Conservation (phyloP, 78 protist species). For the Blattamonas nauphoetae region DNA sequence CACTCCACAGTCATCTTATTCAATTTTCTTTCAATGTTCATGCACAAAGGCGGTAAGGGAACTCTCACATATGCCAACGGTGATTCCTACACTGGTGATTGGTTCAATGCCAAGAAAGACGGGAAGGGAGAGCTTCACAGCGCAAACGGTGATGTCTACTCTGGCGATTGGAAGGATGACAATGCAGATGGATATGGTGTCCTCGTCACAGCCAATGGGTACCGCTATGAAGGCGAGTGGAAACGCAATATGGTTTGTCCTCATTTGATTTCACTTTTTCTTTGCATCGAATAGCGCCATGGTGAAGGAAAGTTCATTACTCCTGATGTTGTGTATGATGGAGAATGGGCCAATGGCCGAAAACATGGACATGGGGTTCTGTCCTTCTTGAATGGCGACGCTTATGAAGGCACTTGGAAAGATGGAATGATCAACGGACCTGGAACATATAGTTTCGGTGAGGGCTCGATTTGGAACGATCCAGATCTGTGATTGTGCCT, state of each 20-base stretch:
- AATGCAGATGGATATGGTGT: slow-evolving; percentile 25
- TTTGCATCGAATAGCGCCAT: not conserved
- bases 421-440: slow-evolving; percentile 1
- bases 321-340: slow-evolving; percentile 39
- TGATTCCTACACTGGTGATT: slow-evolving; percentile 39
- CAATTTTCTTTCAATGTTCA: not conserved
- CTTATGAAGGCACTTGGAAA: not conserved
- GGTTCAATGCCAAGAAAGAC: slow-evolving; percentile 38
- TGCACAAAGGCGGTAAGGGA: slow-evolving; percentile 24
- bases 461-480: not conserved
- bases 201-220: slow-evolving; percentile 34
- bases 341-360: slow-evolving; percentile 39
- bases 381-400: not conserved
- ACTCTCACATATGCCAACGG: slow-evolving; percentile 36
- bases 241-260: not conserved
- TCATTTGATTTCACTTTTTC: not conserved
- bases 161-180: slow-evolving; percentile 27
- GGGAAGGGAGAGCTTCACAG: slow-evolving; percentile 35
- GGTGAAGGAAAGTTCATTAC: slow-evolving; percentile 32
- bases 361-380: slow-evolving; percentile 15
- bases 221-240: slow-evolving; percentile 7
- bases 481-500: slow-evolving; percentile 3
- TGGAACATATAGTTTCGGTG: not conserved
- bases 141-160: slow-evolving; percentile 35
- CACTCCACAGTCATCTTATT: not conserved